phyloP scores from a whole-genome alignment of 2,329 filamentous ascomycete species.

The Zymoseptoria pseudotritici region DNA sequence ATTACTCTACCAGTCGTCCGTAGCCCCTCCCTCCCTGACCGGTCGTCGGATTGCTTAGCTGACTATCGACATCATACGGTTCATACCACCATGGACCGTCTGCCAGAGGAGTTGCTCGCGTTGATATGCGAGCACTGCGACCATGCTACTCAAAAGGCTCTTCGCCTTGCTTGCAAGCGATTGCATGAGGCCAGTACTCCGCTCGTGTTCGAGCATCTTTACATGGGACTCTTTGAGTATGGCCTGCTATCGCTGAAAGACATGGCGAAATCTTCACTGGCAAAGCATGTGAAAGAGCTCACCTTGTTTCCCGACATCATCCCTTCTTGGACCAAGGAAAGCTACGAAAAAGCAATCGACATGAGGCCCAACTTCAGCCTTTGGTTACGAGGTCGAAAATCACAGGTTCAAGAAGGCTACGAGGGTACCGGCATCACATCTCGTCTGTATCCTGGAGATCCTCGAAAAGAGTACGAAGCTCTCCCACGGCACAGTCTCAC shows the following conservation, averaged over 20 bases:
- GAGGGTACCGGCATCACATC: not conserved
- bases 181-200: conserved; percentile 14
- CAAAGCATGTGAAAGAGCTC: conserved; percentile 21
- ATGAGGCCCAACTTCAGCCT: conserved; percentile 5
- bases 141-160: conserved; percentile 14
- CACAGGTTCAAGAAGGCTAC: not conserved
- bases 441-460: not conserved
- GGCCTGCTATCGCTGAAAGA: conserved; percentile 14
- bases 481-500: conserved; percentile 13
- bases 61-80: conserved; percentile 2
- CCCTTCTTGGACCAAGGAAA: conserved; percentile 12
- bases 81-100: conserved; percentile 8
- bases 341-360: conserved; percentile 6
- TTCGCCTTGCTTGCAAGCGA: conserved; percentile 16
- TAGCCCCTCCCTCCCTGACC: not conserved
- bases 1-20: too few species aligned
- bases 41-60: not conserved
- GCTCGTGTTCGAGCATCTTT: conserved; percentile 19
- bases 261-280: conserved; percentile 16
- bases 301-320: conserved; percentile 24
- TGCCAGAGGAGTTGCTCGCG: conserved; percentile 24
- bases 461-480: conserved; percentile 8
- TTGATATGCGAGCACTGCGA: conserved; percentile 18
- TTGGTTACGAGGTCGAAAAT: conserved; percentile 2
- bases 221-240: conserved; percentile 19